phyloP scores from a whole-genome alignment of 2,329 filamentous ascomycete species.

The Gliomastix tumulicola region DNA sequence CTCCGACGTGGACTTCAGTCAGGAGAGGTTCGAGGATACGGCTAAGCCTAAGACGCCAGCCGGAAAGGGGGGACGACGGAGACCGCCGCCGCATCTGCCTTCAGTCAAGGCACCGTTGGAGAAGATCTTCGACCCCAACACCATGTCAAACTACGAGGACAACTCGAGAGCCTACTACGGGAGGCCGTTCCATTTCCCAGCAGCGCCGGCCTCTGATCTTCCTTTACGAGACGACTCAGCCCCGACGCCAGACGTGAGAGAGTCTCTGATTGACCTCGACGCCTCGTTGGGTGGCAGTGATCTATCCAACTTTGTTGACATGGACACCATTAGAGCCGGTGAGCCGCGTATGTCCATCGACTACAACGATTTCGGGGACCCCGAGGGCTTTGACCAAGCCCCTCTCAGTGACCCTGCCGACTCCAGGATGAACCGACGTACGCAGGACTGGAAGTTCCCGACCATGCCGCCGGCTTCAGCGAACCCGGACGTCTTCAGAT shows the following conservation, averaged over 20 bases:
- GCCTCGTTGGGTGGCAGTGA: slow-evolving; percentile 49
- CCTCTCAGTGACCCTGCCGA: slow-evolving; percentile 43
- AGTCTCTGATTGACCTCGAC: slow-evolving; percentile 61
- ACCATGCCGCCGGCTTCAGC: slow-evolving; percentile 44
- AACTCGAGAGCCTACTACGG: slow-evolving; percentile 57
- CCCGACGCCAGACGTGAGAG: slow-evolving; percentile 42
- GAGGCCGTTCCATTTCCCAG: slow-evolving; percentile 24
- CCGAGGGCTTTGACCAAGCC: slow-evolving; percentile 1
- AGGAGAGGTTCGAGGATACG: slow-evolving; percentile 37
- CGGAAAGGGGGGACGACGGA: slow-evolving; percentile 43
- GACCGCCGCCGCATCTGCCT: slow-evolving; percentile 51
- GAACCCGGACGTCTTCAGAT: slow-evolving; percentile 44
- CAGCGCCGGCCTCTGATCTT: slow-evolving; percentile 41
- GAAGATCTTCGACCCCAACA: slow-evolving; percentile 61
- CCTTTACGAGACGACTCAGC: slow-evolving; percentile 50
- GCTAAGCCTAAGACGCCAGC: slow-evolving; percentile 40
- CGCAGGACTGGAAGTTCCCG: slow-evolving; percentile 53
- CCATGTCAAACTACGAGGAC: slow-evolving; percentile 56
- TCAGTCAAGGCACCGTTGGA: slow-evolving; percentile 53
- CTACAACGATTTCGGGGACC: slow-evolving; percentile 38
- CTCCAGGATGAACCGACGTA: slow-evolving; percentile 40
- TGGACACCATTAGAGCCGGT: slow-evolving; percentile 52
- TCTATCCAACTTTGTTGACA: slow-evolving; percentile 50
- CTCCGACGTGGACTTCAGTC: slow-evolving; percentile 45
- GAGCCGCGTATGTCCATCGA: slow-evolving; percentile 40